phyloP scores from a whole-genome alignment of 352 stramenopile species.

The Phytopythium cucurbitacearum region DNA sequence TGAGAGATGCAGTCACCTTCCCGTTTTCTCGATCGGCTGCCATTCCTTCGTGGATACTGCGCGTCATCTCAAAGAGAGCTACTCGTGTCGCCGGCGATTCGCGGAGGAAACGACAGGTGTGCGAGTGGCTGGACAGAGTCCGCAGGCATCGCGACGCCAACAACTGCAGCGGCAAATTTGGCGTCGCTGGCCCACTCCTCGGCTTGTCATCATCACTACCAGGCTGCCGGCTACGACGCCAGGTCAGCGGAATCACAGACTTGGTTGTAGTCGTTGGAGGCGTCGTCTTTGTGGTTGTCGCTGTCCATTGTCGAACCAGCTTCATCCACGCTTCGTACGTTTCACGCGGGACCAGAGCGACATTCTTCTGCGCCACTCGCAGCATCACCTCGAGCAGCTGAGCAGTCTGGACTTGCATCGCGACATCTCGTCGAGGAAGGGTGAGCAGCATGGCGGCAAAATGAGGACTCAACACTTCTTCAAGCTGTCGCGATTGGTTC shows the following conservation, averaged over 20 bases:
- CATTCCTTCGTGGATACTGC: slow-evolving; percentile 35
- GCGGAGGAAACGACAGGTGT: slow-evolving; percentile 37
- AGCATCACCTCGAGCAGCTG: slow-evolving; percentile 40
- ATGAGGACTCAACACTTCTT: slow-evolving; percentile 27
- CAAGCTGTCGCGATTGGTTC: slow-evolving; percentile 15
- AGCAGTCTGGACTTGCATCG: slow-evolving; percentile 45
- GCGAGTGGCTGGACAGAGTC: slow-evolving; percentile 44
- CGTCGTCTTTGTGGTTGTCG: slow-evolving; percentile 6
- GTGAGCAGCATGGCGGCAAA: slow-evolving; percentile 34
- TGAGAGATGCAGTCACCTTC: too few species aligned
- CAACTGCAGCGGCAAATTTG: slow-evolving; percentile 27
- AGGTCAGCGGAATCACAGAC: not conserved
- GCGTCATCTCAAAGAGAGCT: slow-evolving; percentile 46
- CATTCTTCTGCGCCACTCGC: slow-evolving; percentile 33
- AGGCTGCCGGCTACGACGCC: too few species aligned
- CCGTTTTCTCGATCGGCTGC: not conserved
- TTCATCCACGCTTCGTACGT: slow-evolving; percentile 68
- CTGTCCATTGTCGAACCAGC: slow-evolving; percentile 42
- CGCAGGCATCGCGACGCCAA: slow-evolving; percentile 44
- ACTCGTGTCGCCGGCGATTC: slow-evolving; percentile 47
- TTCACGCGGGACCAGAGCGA: slow-evolving; percentile 21
- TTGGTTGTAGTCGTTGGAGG: slow-evolving; percentile 3
- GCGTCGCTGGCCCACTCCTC: too few species aligned
- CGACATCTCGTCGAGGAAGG: slow-evolving; percentile 24
- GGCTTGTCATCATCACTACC: too few species aligned